phyloP scores from a whole-genome alignment of 805 yeast genomes.

The Pichia californica region DNA sequence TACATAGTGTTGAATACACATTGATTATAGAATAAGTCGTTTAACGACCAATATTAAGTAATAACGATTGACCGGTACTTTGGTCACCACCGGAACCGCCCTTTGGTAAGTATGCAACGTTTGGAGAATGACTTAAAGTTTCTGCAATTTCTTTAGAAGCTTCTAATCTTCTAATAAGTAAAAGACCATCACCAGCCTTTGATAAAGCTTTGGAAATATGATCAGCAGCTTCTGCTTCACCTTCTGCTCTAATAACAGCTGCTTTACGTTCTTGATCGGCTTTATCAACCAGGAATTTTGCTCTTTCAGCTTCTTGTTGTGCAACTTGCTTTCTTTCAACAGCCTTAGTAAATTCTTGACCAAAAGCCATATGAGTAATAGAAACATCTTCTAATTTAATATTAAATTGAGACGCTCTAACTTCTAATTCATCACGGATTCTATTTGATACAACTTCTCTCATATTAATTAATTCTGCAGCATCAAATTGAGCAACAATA shows the following conservation, averaged over 20 bases:
- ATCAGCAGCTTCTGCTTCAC: constrained; percentile 98
- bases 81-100: constrained; percentile 34
- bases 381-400: constrained; percentile 94
- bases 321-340: constrained; percentile 99
- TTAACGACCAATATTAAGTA: constrained; percentile 66
- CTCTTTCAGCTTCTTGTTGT: constrained; percentile 98
- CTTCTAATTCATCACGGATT: constrained; percentile 78
- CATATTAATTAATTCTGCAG: constrained; percentile 95
- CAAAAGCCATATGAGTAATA: constrained; percentile 96
- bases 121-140: constrained; percentile 75
- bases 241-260: constrained; percentile 92
- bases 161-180: constrained; percentile 90
- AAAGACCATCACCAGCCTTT: constrained; percentile 93
- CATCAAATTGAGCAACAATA: constrained; percentile 97
- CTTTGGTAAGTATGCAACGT: constrained; percentile 82
- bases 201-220: constrained; percentile 85
- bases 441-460: constrained; percentile 89
- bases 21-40: too few relatives aligned
- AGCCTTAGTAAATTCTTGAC: constrained; percentile 93
- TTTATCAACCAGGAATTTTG: constrained; percentile 84
- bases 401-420: constrained; percentile 81
- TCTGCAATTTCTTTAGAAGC: constrained; percentile 94
- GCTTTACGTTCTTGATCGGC: constrained; percentile 98
- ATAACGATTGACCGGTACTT: constrained; percentile 44
- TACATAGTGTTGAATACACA: too few relatives aligned